These are phyloP conservation scores for Gonapodya prolifera DNA, from an alignment of 192 early-diverging fungal species.

Conservation along the genomic window DNA sequence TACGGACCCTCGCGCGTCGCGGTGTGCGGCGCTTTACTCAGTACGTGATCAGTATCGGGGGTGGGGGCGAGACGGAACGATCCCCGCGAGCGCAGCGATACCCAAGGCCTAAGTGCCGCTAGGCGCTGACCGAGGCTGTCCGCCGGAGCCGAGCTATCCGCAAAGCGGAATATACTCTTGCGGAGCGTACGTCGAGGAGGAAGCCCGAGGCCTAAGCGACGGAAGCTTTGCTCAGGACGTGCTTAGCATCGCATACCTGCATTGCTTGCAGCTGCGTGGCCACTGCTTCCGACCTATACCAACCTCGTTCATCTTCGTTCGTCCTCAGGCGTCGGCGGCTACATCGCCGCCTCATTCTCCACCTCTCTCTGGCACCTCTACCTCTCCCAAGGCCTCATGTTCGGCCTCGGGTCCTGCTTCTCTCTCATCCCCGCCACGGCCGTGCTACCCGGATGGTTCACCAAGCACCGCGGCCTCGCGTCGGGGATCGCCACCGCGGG, in stretches of 20 bases:
- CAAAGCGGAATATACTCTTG: too few species aligned
- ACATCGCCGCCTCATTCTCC: conserved; percentile 39
- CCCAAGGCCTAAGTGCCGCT: too few species aligned
- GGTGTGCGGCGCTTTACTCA: background rate
- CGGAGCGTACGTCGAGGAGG: too few species aligned
- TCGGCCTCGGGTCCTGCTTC: conserved; percentile 40
- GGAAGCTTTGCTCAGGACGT: too few species aligned
- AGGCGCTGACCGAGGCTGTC: too few species aligned
- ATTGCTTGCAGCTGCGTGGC: background rate
- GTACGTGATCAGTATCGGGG: too few species aligned
- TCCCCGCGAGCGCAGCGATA: too few species aligned
- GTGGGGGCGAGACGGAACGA: too few species aligned
- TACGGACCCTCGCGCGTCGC: background rate
- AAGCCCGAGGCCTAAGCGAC: too few species aligned
- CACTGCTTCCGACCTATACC: background rate
- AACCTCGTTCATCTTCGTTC: too few species aligned
- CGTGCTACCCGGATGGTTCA: conserved; percentile 52
- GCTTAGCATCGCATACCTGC: background rate
- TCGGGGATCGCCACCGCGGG: conserved; percentile 30
- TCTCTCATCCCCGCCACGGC: conserved; percentile 42
- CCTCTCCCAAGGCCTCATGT: conserved; percentile 47
- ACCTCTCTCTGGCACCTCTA: conserved; percentile 55
- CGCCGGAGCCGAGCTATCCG: too few species aligned
- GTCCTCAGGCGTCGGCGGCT: background rate
- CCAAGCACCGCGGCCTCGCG: conserved; percentile 32